Conservation (phyloP, 352 stramenopile species). For the Phytopythium litorale region DNA sequence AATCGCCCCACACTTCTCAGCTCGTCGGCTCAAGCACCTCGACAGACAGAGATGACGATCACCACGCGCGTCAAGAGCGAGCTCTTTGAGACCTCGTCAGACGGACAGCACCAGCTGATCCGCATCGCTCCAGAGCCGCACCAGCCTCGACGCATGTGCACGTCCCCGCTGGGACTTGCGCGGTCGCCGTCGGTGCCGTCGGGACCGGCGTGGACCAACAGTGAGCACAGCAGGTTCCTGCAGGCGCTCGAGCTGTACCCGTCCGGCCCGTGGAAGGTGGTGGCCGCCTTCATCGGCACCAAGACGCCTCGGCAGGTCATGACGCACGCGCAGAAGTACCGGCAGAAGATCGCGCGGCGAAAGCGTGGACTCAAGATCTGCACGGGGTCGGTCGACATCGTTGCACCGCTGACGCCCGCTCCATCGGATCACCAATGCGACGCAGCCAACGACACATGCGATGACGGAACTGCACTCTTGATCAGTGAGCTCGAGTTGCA, state of each 20-base stretch:
- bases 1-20: background rate
- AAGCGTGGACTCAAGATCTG: constrained; percentile 23
- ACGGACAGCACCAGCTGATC: constrained; percentile 8
- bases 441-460: background rate
- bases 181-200: constrained; percentile 8
- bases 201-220: constrained; percentile 21
- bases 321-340: constrained; percentile 44
- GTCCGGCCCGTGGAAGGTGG: constrained; percentile 23
- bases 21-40: background rate
- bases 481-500: constrained; percentile 1
- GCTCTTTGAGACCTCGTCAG: constrained; percentile 15
- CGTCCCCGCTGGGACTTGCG: background rate
- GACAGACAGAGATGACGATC: constrained; percentile 20
- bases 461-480: background rate
- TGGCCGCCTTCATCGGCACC: constrained; percentile 25
- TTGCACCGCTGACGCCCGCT: too few relatives aligned
- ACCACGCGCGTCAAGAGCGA: constrained; percentile 25
- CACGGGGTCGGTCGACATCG: background rate
- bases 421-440: background rate
- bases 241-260: constrained; percentile 26
- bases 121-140: constrained; percentile 1
- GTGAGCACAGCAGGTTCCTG: constrained; percentile 29
- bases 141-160: background rate
- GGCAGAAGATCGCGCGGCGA: constrained; percentile 34
- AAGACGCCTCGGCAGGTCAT: constrained; percentile 31